Base-by-base conservation (phyloP, 345 rosid genomes). In the Clarkia xantiana region DNA sequence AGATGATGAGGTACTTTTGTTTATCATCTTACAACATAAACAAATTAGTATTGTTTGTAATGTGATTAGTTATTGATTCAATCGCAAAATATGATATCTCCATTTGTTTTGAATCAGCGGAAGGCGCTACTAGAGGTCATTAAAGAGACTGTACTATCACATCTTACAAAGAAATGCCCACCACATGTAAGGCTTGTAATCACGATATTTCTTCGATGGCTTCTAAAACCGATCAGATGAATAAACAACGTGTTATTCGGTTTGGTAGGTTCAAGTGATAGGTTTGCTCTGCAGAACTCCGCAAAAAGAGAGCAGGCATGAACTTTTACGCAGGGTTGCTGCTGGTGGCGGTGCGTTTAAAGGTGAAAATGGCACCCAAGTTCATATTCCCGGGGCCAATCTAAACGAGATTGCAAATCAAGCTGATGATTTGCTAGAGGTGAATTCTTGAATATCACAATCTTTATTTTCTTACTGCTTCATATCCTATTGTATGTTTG, bases 281-380 rank as follows among this genome's bases (percentile, higher is more conserved):
- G 98, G 94, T 55, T 74, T 90, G 67, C 96, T 83, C 29, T 86
- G 96, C 70, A 74, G 94, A 86, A 86, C 93, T 18, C 93, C 94
- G 4, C 67, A 67, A 42, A 86, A 86, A 60, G 91, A 86, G 12
- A 83, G 95, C 70, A 76, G 97, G 57, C 84, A 83, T 25, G 94
- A 90, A 71, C 73, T 90, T 15, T 57, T 90, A 58, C 86, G 97
- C 38, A 75, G 96, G 56, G 96, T 90, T 48, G 97, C 94, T 13
- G 94, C 84, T 12, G 97, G 93, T 51, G 96, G 97, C 14, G 97
- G 97, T n/a, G 83, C 64, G 16, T 86, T 90, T 60, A 62, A 81
- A 66, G 60, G 81, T 62, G 73, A 71, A 49, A 68, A 81, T 44
- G 88, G 86, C n/a, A 68, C 76, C 58, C 75, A 81, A 67, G 72